phyloP scores from a whole-genome alignment of 2,329 filamentous ascomycete genomes.

The Aureobasidium sp. region DNA sequence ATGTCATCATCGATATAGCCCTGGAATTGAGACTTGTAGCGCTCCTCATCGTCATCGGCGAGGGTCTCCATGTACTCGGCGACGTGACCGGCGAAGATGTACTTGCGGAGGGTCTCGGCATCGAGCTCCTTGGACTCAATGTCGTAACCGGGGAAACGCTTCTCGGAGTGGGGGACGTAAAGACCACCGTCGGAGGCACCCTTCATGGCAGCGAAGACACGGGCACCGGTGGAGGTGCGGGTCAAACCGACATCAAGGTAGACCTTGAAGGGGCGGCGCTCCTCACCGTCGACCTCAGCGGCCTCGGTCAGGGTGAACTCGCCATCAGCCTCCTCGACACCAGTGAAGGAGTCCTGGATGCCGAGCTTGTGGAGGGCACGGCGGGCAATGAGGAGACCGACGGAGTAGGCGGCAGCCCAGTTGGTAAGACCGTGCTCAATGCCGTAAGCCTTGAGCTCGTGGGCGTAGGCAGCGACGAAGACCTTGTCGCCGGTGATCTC shows the following conservation, averaged over 20 bases:
- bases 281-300: slow-evolving; percentile 77
- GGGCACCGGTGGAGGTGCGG: slow-evolving; percentile 95
- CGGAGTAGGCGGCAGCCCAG: slow-evolving; percentile 97
- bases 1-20: slow-evolving; percentile 96
- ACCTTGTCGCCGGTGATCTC: slow-evolving; percentile 98
- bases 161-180: slow-evolving; percentile 95
- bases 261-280: slow-evolving; percentile 96
- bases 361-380: slow-evolving; percentile 96
- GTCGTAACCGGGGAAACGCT: slow-evolving; percentile 98
- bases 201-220: slow-evolving; percentile 99
- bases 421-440: slow-evolving; percentile 99
- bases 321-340: slow-evolving; percentile 94
- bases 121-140: slow-evolving; percentile 98
- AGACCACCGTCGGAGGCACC: slow-evolving; percentile 98
- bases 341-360: slow-evolving; percentile 83
- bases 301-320: slow-evolving; percentile 96
- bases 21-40: slow-evolving; percentile 96
- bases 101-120: slow-evolving; percentile 92
- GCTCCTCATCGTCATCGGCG: slow-evolving; percentile 99
- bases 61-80: slow-evolving; percentile 99
- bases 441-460: slow-evolving; percentile 97
- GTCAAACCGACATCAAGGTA: slow-evolving; percentile 96
- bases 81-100: slow-evolving; percentile 98
- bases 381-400: slow-evolving; percentile 93
- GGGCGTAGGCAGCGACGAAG: slow-evolving; percentile 83